Evolutionary conservation across 768 basidiomycete genomes (phyloP), one percentile per base, ranked within the genome.

Genomic region (Tricholoma bakamatsutake): DNA sequence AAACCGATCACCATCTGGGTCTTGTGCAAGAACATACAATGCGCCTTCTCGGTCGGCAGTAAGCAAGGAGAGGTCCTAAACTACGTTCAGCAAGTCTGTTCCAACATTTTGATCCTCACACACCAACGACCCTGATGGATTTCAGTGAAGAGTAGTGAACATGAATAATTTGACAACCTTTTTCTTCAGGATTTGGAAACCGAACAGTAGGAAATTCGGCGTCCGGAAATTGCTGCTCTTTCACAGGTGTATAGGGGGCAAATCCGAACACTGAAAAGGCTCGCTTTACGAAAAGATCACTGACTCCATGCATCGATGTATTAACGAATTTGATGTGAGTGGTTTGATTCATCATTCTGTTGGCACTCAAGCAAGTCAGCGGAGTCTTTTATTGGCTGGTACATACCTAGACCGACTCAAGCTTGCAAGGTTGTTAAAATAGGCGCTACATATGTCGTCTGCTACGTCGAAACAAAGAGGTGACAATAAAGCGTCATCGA

Each of bases 131-230:
- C 82, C 80, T 81, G 54, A 46, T 18, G 51, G 2, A 17, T 27
- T 17, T 40, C 4, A 13, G 35, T 15, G 31, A 17, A 2, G 40
- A 34, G 28, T 31, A 48, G 15, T 7, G 6, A 17, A n/a, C 10
- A 10, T 31, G 4, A n/a, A 31, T 2, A 53, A 69, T 54, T 13
- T 8, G 6, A 30, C 30, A 15, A 82, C 93, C 93, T 70, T 89
- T 86, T 67, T 95, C 93, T 68, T 95, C 93, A 1, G 93, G 93
- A 64, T 95, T 95, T 2, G 93, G 93, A 67, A 90, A 93, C 18
- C 70, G 72, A 15, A 94, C 88, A 4, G 92, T 93, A 3, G 90
- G 83, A 63, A 95, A 95, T 28, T 92, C 82, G 4, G 93, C 90
- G 69, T 95, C 87, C 2, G 93, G 89, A 2, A 72, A 54, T 58